phyloP scores from a whole-genome alignment of 1,139 yeast genomes.

The Hyphopichia burtonii region DNA sequence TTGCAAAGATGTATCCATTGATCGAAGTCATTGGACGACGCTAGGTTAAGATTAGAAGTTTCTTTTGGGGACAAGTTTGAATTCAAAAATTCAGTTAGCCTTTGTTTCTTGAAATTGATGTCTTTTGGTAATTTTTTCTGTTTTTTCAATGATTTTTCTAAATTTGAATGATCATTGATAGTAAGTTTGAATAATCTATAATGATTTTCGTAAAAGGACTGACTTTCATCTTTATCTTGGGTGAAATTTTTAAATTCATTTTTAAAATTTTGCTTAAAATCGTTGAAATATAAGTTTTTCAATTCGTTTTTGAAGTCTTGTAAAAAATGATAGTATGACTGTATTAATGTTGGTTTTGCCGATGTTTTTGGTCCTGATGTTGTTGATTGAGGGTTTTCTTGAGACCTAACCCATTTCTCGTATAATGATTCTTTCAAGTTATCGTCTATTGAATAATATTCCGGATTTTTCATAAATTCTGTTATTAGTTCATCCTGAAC shows the following conservation, averaged over 20 bases:
- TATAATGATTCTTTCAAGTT: constrained; percentile 24
- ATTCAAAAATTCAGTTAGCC: constrained; percentile 19
- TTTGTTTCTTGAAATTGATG: constrained; percentile 29
- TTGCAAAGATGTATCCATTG: constrained; percentile 33
- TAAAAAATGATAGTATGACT: constrained; percentile 22
- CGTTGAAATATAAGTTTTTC: constrained; percentile 25
- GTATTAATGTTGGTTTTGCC: constrained; percentile 26
- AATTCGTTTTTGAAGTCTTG: constrained; percentile 32
- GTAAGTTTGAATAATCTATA: constrained; percentile 25
- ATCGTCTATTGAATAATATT: constrained; percentile 26
- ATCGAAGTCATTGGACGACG: constrained; percentile 13
- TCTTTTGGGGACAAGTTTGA: background rate
- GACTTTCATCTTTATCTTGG: background rate
- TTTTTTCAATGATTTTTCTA: constrained; percentile 28
- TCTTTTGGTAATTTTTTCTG: constrained; percentile 9
- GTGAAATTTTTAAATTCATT: background rate
- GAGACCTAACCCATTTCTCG: constrained; percentile 30
- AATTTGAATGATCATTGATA: constrained; percentile 23
- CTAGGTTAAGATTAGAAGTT: background rate
- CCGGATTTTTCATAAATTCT: constrained; percentile 28
- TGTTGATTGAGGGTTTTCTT: constrained; percentile 1
- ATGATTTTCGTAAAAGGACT: constrained; percentile 13
- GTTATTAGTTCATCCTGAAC: constrained; percentile 37
- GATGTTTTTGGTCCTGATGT: background rate
- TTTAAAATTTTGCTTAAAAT: constrained; percentile 17